Evolutionary conservation across 768 basidiomycete species (phyloP), one percentile per base, ranked within the genome.

Genomic region (Boletus fagicola): DNA sequence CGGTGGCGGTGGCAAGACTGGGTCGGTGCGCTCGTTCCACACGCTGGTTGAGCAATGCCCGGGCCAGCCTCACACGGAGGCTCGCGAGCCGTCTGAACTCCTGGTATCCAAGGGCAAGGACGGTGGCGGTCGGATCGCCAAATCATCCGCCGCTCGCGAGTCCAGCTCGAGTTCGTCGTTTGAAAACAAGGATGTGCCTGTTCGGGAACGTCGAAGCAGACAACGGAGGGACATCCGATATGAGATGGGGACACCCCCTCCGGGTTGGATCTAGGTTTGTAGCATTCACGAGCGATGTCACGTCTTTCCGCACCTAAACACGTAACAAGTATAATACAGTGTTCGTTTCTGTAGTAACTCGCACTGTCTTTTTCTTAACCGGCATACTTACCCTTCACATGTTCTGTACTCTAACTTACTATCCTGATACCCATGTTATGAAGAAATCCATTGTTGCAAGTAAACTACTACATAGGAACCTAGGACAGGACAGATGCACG

Each of bases 21-120:
- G 78, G 11, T 88, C 87, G 10, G 70, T 85, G 5, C 81, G 78
- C 66, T 87, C 83, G 66, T 71, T 84, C 52, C 83, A 81, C 57
- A 83, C 86, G 2, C 75, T 88, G 49, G 75, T 82, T 45, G 87
- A 90, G 63, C 76, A 69, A 28, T 75, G 71, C 7, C n/a, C n/a
- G n/a, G n/a, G n/a, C n/a, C 83, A 82, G 56, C 70, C 68, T 18
- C 50, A 38, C 8, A 56, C 61, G 51, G 65, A 57, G 2, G 43
- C 18, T 30, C 54, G 10, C n/a, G 39, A 57, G 36, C 49, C 54
- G 36, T 56, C 61, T 45, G 66, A 62, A 5, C 12, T 5, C 15
- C 55, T 36, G 20, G 40, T 46, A 3, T 57, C 53, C 0, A 67
- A 57, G 42, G 20, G 43, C 20, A 11, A 10, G 2, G 51, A 50